These are phyloP conservation scores for Lipomyces yamanashiensis DNA, from an alignment of 805 yeast species.

Conservation along the genomic window DNA sequence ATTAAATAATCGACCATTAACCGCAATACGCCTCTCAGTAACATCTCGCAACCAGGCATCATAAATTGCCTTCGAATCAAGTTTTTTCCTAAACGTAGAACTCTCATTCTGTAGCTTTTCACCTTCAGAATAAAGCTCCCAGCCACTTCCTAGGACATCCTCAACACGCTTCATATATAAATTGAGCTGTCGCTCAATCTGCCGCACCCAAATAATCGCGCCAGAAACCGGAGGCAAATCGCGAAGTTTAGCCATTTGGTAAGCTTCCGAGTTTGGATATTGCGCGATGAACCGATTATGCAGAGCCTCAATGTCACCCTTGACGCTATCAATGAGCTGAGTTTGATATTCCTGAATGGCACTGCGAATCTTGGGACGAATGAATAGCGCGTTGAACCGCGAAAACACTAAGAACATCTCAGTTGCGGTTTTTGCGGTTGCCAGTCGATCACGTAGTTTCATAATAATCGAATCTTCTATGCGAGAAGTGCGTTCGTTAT, in stretches of 20 bases:
- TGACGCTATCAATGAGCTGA: constrained; percentile 54
- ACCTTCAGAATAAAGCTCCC: constrained; percentile 71
- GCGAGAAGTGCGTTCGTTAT: constrained; percentile 50
- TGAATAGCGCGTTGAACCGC: constrained; percentile 54
- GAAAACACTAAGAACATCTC: constrained; percentile 60
- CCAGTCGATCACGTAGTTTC: constrained; percentile 49
- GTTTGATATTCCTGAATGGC: constrained; percentile 65
- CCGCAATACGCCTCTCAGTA: constrained; percentile 32
- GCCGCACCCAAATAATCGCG: constrained; percentile 58
- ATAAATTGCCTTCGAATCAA: constrained; percentile 52
- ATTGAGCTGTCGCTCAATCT: constrained; percentile 53
- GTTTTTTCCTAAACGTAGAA: constrained; percentile 50
- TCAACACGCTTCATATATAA: constrained; percentile 54
- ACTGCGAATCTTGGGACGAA: constrained; percentile 59
- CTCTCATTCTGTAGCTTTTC: constrained; percentile 60
- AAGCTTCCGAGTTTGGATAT: constrained; percentile 43
- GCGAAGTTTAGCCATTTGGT: constrained; percentile 47
- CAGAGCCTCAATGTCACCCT: constrained; percentile 52
- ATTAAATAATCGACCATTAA: constrained; percentile 50
- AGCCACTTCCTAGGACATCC: constrained; percentile 60
- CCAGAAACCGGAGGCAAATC: constrained; percentile 57
- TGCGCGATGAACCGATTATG: constrained; percentile 50
- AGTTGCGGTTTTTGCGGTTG: constrained; percentile 49
- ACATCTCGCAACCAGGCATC: constrained; percentile 56
- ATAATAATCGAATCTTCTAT: constrained; percentile 55